phyloP scores from a whole-genome alignment of 257 asterid genomes.

The Scutellaria galericulata region DNA sequence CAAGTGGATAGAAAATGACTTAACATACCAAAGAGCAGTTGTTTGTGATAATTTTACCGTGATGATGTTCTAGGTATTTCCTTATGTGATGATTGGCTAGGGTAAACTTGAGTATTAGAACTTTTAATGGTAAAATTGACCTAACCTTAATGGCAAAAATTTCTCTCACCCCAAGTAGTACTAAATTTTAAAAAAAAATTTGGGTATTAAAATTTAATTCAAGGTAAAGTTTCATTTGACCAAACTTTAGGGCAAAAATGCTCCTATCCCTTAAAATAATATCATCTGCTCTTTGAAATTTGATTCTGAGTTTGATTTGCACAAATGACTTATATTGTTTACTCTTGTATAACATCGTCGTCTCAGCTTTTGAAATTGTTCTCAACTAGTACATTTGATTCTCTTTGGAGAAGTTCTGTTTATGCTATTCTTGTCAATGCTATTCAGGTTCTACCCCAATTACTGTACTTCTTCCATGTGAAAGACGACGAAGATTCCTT shows the following conservation, averaged over 20 bases:
- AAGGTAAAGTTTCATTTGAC: background rate
- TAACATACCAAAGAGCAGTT: too few species aligned
- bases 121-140: too few species aligned
- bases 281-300: too few species aligned
- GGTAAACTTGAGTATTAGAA: background rate
- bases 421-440: conserved; percentile 19
- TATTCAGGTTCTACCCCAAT: conserved; percentile 80
- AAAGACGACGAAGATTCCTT: conserved; percentile 68
- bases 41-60: too few species aligned
- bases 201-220: background rate
- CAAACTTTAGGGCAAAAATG: background rate
- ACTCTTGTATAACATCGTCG: too few species aligned
- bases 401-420: background rate
- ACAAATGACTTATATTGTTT: too few species aligned
- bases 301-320: too few species aligned
- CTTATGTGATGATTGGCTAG: background rate
- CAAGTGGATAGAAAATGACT: background rate
- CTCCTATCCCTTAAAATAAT: background rate
- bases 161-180: too few species aligned
- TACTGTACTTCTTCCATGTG: conserved; percentile 81
- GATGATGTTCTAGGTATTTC: background rate
- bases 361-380: background rate
- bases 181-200: too few species aligned
- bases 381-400: background rate
- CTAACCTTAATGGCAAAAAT: too few species aligned